Conservation (phyloP, 495 filamentous ascomycete species). For the Peziza echinospora region DNA sequence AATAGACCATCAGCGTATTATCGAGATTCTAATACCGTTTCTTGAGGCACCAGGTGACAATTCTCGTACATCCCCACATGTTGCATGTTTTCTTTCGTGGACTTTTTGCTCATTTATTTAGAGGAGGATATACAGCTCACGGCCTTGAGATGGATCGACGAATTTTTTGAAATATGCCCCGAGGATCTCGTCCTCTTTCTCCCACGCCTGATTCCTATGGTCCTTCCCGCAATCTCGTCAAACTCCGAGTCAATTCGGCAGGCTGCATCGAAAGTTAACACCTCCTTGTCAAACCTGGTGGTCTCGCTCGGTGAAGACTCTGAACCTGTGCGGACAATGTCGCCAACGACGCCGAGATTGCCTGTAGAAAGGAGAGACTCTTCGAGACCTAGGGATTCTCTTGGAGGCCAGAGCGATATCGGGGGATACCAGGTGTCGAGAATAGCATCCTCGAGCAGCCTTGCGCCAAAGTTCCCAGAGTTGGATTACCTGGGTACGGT, state of each 20-base stretch:
- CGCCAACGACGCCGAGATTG: slow-evolving; percentile 20
- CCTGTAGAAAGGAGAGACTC: slow-evolving; percentile 10
- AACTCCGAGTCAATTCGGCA: slow-evolving; percentile 71
- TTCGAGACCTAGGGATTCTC: slow-evolving; percentile 10
- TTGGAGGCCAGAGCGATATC: slow-evolving; percentile 22
- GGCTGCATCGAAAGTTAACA: slow-evolving; percentile 74
- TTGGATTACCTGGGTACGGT: slow-evolving; percentile 97
- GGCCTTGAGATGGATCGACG: slow-evolving; percentile 83
- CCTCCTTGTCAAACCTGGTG: slow-evolving; percentile 73
- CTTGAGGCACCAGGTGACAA: slow-evolving; percentile 51
- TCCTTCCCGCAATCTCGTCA: slow-evolving; percentile 86
- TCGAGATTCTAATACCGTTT: slow-evolving; percentile 81
- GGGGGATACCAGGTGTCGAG: slow-evolving; percentile 16
- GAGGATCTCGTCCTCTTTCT: slow-evolving; percentile 95
- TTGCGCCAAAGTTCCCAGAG: slow-evolving; percentile 30
- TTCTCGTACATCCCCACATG: slow-evolving; percentile 9
- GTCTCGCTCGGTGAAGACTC: slow-evolving; percentile 68
- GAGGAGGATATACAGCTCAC: slow-evolving; percentile 84
- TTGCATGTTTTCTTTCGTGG: not conserved
- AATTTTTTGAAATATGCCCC: slow-evolving; percentile 89
- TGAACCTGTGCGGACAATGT: slow-evolving; percentile 21
- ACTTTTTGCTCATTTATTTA: slow-evolving; percentile 11
- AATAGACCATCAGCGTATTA: slow-evolving; percentile 74
- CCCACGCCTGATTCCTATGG: slow-evolving; percentile 69
- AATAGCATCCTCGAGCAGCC: slow-evolving; percentile 17